Evolutionary conservation across 1,284 basidiomycete genomes (phyloP).

Genomic region (Phenoliferia sp.): DNA sequence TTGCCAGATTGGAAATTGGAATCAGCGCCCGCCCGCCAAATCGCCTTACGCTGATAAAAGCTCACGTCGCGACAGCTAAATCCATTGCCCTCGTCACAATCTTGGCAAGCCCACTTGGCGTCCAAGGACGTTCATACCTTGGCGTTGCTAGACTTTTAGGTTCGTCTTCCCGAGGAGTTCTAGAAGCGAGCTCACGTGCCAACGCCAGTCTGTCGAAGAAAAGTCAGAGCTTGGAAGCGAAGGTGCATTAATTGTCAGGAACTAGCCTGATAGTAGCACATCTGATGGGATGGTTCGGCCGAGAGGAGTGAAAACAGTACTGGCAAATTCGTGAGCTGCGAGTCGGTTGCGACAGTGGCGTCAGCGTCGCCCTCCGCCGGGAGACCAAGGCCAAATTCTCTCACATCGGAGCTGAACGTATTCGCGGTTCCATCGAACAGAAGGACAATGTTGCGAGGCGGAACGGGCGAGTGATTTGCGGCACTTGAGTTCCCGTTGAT

Average conservation of each 20-base stretch:
- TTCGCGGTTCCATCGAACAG: background rate
- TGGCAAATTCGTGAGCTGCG: background rate
- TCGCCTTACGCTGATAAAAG: background rate
- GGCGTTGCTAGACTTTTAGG: background rate
- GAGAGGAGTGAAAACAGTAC: background rate
- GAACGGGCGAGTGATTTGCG: no score
- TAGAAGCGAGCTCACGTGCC: background rate
- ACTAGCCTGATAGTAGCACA: slow-evolving; percentile 9
- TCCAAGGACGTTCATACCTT: slow-evolving; percentile 10
- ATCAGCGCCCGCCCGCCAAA: background rate
- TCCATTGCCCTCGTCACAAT: background rate
- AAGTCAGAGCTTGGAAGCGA: background rate
- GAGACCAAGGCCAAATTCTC: background rate
- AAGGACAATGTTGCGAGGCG: background rate
- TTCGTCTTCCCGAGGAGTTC: background rate
- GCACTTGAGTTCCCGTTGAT: no score
- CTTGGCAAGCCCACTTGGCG: slow-evolving; percentile 5
- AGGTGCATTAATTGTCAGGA: background rate
- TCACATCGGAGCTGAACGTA: background rate
- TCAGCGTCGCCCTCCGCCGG: background rate
- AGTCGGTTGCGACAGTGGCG: background rate
- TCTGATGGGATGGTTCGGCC: slow-evolving; percentile 3
- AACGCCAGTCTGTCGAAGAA: background rate
- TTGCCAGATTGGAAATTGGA: background rate
- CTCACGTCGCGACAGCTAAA: background rate